These are phyloP conservation scores for Plasmodium knowlesi DNA, from an alignment of 169 alveolate species.

Conservation along the genomic window DNA sequence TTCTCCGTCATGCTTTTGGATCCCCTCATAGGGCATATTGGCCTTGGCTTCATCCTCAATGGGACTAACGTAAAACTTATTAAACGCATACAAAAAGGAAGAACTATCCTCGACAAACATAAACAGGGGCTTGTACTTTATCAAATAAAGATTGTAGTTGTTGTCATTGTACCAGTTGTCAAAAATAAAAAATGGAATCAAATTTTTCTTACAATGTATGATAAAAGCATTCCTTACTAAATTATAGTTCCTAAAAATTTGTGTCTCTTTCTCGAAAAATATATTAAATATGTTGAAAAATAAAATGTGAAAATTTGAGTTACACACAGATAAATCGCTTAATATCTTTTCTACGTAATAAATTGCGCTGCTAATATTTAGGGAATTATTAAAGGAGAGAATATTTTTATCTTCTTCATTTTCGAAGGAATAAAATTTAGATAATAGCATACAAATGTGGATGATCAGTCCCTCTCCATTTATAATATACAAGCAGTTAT, in stretches of 20 bases:
- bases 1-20: not conserved
- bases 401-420: constrained; percentile 68
- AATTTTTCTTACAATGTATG: constrained; percentile 77
- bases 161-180: constrained; percentile 81
- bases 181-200: constrained; percentile 75
- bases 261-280: constrained; percentile 74
- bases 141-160: constrained; percentile 73
- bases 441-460: constrained; percentile 64
- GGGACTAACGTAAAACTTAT: constrained; percentile 76
- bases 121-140: constrained; percentile 80
- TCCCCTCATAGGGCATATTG: not conserved
- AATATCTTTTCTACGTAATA: constrained; percentile 60
- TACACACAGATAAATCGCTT: constrained; percentile 49
- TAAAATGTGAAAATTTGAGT: constrained; percentile 76
- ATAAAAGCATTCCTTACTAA: constrained; percentile 79
- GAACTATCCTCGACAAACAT: constrained; percentile 85
- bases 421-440: constrained; percentile 52
- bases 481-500: constrained; percentile 54
- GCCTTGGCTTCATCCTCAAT: not conserved
- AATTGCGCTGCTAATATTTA: constrained; percentile 64
- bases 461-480: constrained; percentile 67
- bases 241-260: constrained; percentile 38
- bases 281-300: constrained; percentile 80
- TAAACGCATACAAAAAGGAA: constrained; percentile 80
- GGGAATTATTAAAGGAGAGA: constrained; percentile 33